Percentiles rank a stretch among this genome's conserved stretches.
phyloP scores from a whole-genome alignment of 2,329 filamentous ascomycete genomes.

The Fusarium nodosum region DNA sequence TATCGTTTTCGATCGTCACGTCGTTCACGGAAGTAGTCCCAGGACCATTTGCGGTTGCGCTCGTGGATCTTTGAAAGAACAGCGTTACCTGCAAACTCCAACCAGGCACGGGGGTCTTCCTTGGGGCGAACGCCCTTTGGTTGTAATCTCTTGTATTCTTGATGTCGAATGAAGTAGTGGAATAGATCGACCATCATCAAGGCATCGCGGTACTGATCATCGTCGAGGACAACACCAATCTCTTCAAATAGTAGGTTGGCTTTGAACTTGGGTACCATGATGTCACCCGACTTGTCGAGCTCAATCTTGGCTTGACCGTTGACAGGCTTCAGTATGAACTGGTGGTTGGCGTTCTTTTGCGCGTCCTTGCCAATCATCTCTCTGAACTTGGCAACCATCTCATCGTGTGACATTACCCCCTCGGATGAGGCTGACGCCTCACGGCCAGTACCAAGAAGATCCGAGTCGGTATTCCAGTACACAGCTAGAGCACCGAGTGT shows the following conservation, averaged over 20 bases:
- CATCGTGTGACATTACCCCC: conserved; percentile 76
- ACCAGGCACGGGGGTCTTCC: conserved; percentile 92
- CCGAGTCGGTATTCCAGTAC: conserved; percentile 98
- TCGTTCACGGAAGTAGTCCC: conserved; percentile 94
- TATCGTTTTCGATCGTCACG: conserved; percentile 90
- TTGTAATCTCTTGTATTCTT: conserved; percentile 94
- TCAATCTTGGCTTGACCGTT: conserved; percentile 95
- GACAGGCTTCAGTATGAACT: conserved; percentile 96
- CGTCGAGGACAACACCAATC: conserved; percentile 96
- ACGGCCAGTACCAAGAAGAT: conserved; percentile 84
- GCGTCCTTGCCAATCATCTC: conserved; percentile 82
- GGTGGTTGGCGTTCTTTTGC: conserved; percentile 72
- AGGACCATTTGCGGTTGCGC: conserved; percentile 91
- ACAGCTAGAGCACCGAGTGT: conserved; percentile 90
- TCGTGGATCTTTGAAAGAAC: conserved; percentile 96
- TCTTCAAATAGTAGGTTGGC: conserved; percentile 95
- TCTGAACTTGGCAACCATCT: conserved; percentile 82
- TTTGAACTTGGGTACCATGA: conserved; percentile 86
- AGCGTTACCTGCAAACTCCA: conserved; percentile 90
- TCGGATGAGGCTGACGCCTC: conserved; percentile 66
- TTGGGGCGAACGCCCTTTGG: conserved; percentile 85
- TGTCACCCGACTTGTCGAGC: conserved; percentile 90
- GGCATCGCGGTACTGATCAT: conserved; percentile 96
- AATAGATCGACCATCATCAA: conserved; percentile 99
- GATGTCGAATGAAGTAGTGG: conserved; percentile 97